Evolutionary conservation across 2,329 filamentous ascomycete species (phyloP).

Genomic region (Exophiala spinifera): DNA sequence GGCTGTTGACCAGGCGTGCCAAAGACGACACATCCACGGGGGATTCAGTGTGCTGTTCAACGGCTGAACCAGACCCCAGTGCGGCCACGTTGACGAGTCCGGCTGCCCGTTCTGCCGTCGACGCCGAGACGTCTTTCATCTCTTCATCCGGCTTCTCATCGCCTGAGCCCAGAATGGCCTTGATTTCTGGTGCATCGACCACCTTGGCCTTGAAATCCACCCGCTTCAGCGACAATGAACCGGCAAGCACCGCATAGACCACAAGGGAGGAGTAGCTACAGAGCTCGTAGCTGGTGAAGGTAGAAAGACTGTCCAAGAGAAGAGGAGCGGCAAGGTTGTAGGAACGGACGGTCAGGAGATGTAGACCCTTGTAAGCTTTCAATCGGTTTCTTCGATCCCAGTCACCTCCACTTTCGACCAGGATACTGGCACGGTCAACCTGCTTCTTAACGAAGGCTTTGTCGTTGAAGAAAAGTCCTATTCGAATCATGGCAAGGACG

Average conservation of each 20-base stretch:
- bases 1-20: conserved; percentile 79
- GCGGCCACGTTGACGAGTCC: conserved; percentile 85
- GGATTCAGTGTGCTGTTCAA: conserved; percentile 67
- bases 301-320: conserved; percentile 93
- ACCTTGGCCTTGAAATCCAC: conserved; percentile 99
- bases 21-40: conserved; percentile 87
- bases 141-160: conserved; percentile 85
- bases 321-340: conserved; percentile 87
- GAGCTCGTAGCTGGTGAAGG: conserved; percentile 97
- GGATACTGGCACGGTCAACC: conserved; percentile 79
- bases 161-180: conserved; percentile 86
- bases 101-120: conserved; percentile 54
- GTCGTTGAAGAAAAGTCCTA: conserved; percentile 94
- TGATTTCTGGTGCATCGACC: conserved; percentile 96
- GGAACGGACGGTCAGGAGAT: conserved; percentile 86
- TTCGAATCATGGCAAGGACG: conserved; percentile 90
- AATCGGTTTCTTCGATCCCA: conserved; percentile 98
- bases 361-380: conserved; percentile 96
- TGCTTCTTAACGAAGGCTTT: conserved; percentile 90
- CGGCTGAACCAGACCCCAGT: conserved; percentile 64
- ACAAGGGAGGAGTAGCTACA: conserved; percentile 95
- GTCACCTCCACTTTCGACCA: conserved; percentile 93
- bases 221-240: conserved; percentile 89
- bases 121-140: conserved; percentile 60
- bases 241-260: conserved; percentile 91